Base-by-base conservation (phyloP, 2,329 filamentous ascomycete species). In the Calonectria ilicicola region DNA sequence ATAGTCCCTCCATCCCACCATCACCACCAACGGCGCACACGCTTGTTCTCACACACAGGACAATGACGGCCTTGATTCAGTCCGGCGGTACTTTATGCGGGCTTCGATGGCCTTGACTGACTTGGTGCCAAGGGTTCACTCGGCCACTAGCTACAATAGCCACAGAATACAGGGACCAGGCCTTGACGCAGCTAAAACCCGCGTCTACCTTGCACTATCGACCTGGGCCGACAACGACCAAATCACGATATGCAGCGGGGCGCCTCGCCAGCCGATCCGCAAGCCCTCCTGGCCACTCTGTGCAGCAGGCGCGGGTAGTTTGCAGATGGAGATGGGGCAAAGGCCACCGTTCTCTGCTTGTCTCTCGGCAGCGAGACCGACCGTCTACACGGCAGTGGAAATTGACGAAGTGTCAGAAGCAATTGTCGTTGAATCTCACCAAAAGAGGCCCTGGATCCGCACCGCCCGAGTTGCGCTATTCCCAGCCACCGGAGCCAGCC, bases 181-280 rank as follows among this genome's bases (percentile, higher is more conserved):
- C 76, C 77, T 75, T 26, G 74, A 65, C 67, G 46, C 71, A 62
- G 70, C 69, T 49, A 70, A 72, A 76, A 67, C 58, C 71, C 74
- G 76, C 76, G 70, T 73, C 40, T 69, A 62, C 66, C 64, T 66
- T 49, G 65, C 66, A 26, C 65, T 42, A 40, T 58, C 66, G 53
- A 63, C 66, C 38, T 60, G 53, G 53, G 53, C 53, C 53, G 53
- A 60, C 53, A 38, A 60, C 53, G 21, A 51, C 63, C 74, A 74
- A 77, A 74, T 77, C 78, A 76, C 72, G 75, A 79, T 77, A 71
- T 69, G 66, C 56, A 74, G 78, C 77, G 77, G 78, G 78, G 75
- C 77, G 72, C 58, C 66, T 65, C 70, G 72, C 73, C 73, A 80
- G 64, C 73, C 78, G 78, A 80, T 80, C 77, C 76, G 74, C 77